Conservation (phyloP, 108 stramenopile species). For the Cylindrotheca closterium region DNA sequence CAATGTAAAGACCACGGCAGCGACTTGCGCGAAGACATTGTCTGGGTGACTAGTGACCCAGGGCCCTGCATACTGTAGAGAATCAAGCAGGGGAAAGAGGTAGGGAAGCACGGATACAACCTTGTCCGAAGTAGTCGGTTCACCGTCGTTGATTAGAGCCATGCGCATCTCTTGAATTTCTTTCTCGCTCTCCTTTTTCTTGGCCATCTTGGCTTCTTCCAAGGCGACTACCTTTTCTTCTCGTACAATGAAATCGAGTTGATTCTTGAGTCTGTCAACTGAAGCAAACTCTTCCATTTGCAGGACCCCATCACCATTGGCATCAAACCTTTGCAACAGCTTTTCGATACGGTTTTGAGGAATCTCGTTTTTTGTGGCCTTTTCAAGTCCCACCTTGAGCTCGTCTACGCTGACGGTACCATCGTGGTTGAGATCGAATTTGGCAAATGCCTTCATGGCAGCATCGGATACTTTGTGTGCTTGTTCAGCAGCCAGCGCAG, state of each 20-base stretch:
- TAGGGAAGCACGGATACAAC: slow-evolving; percentile 53
- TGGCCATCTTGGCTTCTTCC: slow-evolving; percentile 32
- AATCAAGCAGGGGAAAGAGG: slow-evolving; percentile 64
- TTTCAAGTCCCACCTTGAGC: slow-evolving; percentile 60
- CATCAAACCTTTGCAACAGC: slow-evolving; percentile 54
- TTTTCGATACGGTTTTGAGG: slow-evolving; percentile 41
- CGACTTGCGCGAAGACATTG: slow-evolving; percentile 38
- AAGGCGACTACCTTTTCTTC: slow-evolving; percentile 42
- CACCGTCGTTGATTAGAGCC: slow-evolving; percentile 54
- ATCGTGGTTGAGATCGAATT: slow-evolving; percentile 60
- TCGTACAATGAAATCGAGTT: slow-evolving; percentile 41
- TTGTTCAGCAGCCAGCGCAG: slow-evolving; percentile 56
- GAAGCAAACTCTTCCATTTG: slow-evolving; percentile 56
- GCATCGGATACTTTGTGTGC: slow-evolving; percentile 48
- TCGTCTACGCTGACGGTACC: slow-evolving; percentile 50
- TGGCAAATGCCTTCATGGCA: slow-evolving; percentile 45
- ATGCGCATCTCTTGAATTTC: slow-evolving; percentile 32
- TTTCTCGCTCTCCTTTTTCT: slow-evolving; percentile 34
- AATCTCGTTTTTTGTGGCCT: slow-evolving; percentile 55
- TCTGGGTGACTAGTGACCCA: slow-evolving; percentile 48
- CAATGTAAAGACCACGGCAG: slow-evolving; percentile 44
- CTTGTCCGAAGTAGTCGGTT: slow-evolving; percentile 48
- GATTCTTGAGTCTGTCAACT: slow-evolving; percentile 53
- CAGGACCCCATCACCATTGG: slow-evolving; percentile 51
- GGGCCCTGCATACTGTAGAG: slow-evolving; percentile 60